phyloP scores from a whole-genome alignment of 2,329 filamentous ascomycete genomes.

The Ceratocystis huliohia region DNA sequence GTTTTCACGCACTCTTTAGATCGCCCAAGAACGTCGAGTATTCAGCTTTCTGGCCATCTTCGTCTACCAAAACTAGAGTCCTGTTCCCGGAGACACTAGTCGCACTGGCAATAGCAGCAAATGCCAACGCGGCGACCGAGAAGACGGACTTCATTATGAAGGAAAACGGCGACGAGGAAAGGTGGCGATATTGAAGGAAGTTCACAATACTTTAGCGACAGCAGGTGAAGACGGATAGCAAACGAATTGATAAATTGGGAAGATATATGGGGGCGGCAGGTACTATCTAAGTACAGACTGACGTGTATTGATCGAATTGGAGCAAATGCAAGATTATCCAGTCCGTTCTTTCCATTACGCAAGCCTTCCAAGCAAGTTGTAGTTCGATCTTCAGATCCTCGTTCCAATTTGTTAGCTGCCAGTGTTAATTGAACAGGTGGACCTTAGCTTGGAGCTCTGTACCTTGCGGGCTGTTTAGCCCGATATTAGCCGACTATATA shows the following conservation, averaged over 20 bases:
- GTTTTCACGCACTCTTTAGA: slow-evolving; percentile 45
- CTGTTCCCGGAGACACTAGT: slow-evolving; percentile 67
- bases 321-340: not conserved
- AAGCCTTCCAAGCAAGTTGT: not conserved
- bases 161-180: slow-evolving; percentile 20
- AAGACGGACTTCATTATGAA: slow-evolving; percentile 60
- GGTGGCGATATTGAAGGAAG: slow-evolving; percentile 18
- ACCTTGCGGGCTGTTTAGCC: not conserved
- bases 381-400: not conserved
- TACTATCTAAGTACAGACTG: not conserved
- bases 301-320: not conserved
- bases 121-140: slow-evolving; percentile 55
- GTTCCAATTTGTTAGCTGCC: not conserved
- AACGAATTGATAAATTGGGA: not conserved
- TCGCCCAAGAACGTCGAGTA: slow-evolving; percentile 75
- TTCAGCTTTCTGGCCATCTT: slow-evolving; percentile 62
- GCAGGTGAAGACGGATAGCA: not conserved
- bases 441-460: not conserved
- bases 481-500: not conserved
- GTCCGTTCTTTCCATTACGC: not conserved
- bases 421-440: slow-evolving; percentile 7
- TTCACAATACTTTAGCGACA: slow-evolving; percentile 18
- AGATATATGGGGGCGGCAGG: not conserved
- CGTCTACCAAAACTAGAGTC: slow-evolving; percentile 76
- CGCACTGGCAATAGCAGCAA: slow-evolving; percentile 57